phyloP scores from a whole-genome alignment of 805 yeast species.

The Hanseniaspora nectarophila region DNA sequence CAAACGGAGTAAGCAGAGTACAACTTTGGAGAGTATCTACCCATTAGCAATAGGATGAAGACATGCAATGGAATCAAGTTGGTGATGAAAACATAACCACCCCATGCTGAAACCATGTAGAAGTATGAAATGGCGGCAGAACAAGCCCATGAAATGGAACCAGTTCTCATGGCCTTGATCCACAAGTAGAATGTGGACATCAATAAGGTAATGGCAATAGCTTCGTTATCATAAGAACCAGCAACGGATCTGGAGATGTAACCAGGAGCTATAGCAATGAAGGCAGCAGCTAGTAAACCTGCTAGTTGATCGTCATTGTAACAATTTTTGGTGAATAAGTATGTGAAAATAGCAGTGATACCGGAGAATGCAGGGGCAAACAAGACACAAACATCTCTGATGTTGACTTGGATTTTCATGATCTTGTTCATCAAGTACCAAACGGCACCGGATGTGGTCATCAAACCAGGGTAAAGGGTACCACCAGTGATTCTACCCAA shows the following conservation, averaged over 20 bases:
- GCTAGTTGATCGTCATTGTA: conserved; percentile 61
- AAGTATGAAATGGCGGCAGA: conserved; percentile 81
- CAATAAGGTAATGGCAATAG: conserved; percentile 88
- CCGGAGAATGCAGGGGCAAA: conserved; percentile 96
- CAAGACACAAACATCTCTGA: conserved; percentile 88
- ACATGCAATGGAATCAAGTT: conserved; percentile 93
- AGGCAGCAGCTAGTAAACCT: conserved; percentile 82
- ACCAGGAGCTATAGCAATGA: conserved; percentile 97
- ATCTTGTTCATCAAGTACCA: conserved; percentile 57
- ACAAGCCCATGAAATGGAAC: conserved; percentile 74
- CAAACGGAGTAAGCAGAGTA: conserved; percentile 91
- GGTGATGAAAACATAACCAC: conserved; percentile 98
- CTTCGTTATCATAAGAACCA: conserved; percentile 97
- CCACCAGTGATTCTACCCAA: conserved; percentile 99
- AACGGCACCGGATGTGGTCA: conserved; percentile 92
- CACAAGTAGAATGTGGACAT: conserved; percentile 93
- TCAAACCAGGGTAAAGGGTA: conserved; percentile 91
- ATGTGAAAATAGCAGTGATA: conserved; percentile 80
- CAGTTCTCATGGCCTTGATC: conserved; percentile 87
- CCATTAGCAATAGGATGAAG: conserved; percentile 82
- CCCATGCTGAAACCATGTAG: conserved; percentile 99
- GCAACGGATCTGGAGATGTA: conserved; percentile 97
- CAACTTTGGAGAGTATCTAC: conserved; percentile 71
- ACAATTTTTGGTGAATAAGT: conserved; percentile 76
- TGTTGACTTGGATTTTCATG: conserved; percentile 74